Conservation (phyloP, 345 rosid genomes). For the Euphorbia lathyris region DNA sequence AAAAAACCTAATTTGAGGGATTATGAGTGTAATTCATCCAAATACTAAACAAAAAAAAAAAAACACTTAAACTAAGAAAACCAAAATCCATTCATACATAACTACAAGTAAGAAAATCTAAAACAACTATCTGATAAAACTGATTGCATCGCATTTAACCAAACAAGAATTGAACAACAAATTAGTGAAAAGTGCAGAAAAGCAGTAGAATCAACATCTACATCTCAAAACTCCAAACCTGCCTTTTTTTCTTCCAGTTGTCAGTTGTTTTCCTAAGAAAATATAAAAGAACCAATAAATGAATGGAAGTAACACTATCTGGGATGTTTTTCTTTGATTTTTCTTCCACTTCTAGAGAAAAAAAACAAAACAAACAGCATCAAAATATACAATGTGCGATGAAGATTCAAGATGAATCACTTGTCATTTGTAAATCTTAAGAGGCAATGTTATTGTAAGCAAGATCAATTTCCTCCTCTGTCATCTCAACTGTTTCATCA, state of each 20-base stretch:
- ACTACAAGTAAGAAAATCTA: too few species aligned
- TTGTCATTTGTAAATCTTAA: constrained; percentile 13
- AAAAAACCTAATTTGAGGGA: too few species aligned
- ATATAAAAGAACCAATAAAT: not conserved
- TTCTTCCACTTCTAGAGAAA: not conserved
- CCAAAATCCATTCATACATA: too few species aligned
- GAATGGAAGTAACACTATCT: not conserved
- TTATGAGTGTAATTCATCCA: too few species aligned
- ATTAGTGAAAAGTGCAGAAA: too few species aligned
- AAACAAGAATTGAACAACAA: too few species aligned
- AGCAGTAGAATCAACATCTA: too few species aligned
- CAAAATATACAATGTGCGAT: not conserved
- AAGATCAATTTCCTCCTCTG: constrained; percentile 73
- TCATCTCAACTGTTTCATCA: constrained; percentile 88
- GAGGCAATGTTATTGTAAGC: constrained; percentile 48
- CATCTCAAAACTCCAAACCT: too few species aligned
- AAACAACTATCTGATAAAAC: too few species aligned
- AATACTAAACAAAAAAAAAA: too few species aligned
- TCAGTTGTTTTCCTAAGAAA: not conserved
- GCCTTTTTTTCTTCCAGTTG: not conserved
- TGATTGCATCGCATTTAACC: too few species aligned
- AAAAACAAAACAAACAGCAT: not conserved
- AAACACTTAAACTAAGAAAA: too few species aligned
- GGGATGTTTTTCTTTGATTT: not conserved
- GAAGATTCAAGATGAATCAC: not conserved